These are phyloP conservation scores for Ottelia alismoides DNA, from an alignment of 106 monocot species.

Conservation along the genomic window DNA sequence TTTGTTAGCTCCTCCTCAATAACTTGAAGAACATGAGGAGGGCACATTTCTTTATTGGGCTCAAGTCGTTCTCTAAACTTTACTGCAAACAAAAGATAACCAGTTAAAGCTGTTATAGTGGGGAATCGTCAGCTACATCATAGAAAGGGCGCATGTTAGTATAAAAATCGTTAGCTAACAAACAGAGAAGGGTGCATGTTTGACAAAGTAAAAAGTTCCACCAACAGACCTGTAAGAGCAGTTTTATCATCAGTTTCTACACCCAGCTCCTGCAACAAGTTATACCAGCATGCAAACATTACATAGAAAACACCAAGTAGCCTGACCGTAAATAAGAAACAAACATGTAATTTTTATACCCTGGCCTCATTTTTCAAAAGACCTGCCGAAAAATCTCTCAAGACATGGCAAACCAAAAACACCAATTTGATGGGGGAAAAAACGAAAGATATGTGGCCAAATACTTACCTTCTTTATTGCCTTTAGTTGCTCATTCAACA, in stretches of 20 bases:
- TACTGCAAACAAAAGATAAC: no score
- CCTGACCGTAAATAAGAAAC: no score
- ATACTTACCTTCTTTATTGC: constrained; percentile 87
- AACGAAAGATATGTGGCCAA: no score
- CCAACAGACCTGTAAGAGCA: constrained; percentile 68
- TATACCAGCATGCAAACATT: not conserved
- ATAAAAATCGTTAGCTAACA: no score
- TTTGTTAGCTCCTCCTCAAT: constrained; percentile 98
- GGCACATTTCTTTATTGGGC: constrained; percentile 69
- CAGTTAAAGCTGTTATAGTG: no score
- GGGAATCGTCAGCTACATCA: no score
- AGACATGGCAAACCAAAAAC: no score
- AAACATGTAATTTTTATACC: no score
- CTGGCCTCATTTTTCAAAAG: not conserved
- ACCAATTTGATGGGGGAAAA: no score
- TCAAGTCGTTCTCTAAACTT: constrained; percentile 96
- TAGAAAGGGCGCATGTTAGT: no score
- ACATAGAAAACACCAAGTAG: not conserved
- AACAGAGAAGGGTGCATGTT: no score
- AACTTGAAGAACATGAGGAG: constrained; percentile 91
- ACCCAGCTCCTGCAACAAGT: constrained; percentile 58
- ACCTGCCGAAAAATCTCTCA: not conserved
- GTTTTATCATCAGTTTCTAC: constrained; percentile 98
- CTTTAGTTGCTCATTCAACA: constrained; percentile 96
- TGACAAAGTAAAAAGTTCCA: no score